Evolutionary conservation across 345 rosid genomes (phyloP), one percentile per base, ranked within the genome.

Genomic region (Euphorbia pulcherrima): DNA sequence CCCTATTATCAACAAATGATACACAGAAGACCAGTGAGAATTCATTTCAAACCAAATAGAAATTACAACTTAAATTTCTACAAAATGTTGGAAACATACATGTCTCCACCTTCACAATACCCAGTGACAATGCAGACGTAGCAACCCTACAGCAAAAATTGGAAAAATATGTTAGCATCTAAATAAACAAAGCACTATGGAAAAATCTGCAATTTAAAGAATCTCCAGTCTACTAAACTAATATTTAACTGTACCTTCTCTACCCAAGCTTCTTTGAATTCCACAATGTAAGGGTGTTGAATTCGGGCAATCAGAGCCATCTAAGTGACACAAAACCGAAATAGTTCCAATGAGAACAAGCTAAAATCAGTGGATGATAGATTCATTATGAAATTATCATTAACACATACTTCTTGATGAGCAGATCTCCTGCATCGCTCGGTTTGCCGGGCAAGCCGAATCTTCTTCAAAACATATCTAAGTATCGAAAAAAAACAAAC

Each of bases 31-130:
- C 51, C 18, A 17, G 69, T 40, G 46, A 33, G 37, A 57, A 68
- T 27, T 35, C 2, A 29, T 21, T 51, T 39, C 52, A 65, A 75
- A 68, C 60, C 52, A 47, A 8, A 41, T 58, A 67, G 68, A 46
- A 8, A 27, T 2, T 71, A 65, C 46, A 76, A 60, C 54, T 12
- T 44, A 66, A 69, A 35, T 54, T 37, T 51, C 56, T 2, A 26
- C 33, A 9, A 60, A 29, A 40, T 52, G 57, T 48, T 44, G 39
- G 47, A 64, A 72, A 86, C 96, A 85, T 87, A 94, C 99, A 94
- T 94, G 81, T 94, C 97, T 81, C 99, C 99, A 50, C 99, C 99
- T 85, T 94, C 99, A 72, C 99, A 94, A 75, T 94, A 94, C 78
- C 99, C 97, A 7, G 97, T 91, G 69, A 91, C 97, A 76, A 94